phyloP scores from a whole-genome alignment of 1,284 basidiomycete species.

The Farysia itapuensis region DNA sequence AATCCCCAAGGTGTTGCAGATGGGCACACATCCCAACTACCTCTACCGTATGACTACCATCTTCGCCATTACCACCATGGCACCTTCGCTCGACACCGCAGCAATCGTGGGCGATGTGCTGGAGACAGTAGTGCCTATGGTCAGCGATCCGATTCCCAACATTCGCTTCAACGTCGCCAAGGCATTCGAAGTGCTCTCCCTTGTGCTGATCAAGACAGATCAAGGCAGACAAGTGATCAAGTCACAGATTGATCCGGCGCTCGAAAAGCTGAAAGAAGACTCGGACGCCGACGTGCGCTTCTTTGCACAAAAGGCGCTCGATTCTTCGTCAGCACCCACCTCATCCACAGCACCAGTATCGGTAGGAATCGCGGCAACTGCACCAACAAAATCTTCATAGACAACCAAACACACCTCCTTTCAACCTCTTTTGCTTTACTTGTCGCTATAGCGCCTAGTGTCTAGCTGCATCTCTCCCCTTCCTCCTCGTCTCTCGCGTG shows the following conservation, averaged over 20 bases:
- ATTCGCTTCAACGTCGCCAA: conserved; percentile 99
- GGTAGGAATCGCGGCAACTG: too few species aligned
- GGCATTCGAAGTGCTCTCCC: conserved; percentile 71
- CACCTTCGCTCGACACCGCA: conserved; percentile 83
- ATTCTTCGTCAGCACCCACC: too few species aligned
- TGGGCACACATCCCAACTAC: conserved; percentile 97
- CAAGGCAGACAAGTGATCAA: conserved; percentile 77
- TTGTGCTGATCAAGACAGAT: conserved; percentile 68
- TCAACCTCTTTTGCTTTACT: too few species aligned
- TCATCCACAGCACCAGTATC: too few species aligned
- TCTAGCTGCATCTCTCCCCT: too few species aligned
- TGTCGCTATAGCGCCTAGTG: too few species aligned
- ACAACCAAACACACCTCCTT: too few species aligned
- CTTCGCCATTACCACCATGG: conserved; percentile 95
- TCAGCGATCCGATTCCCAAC: conserved; percentile 92
- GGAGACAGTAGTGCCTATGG: conserved; percentile 79
- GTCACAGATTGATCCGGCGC: conserved; percentile 75
- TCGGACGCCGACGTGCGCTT: conserved; percentile 91
- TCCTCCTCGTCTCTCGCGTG: too few species aligned
- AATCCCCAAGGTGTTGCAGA: conserved; percentile 94
- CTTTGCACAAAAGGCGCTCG: conserved; percentile 62
- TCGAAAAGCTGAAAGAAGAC: conserved; percentile 87
- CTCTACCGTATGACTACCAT: conserved; percentile 99
- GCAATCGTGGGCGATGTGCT: conserved; percentile 85
- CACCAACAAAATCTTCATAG: too few species aligned